These are phyloP conservation scores for Lachancea fermentati DNA, from an alignment of 805 yeast species.

Conservation along the genomic window DNA sequence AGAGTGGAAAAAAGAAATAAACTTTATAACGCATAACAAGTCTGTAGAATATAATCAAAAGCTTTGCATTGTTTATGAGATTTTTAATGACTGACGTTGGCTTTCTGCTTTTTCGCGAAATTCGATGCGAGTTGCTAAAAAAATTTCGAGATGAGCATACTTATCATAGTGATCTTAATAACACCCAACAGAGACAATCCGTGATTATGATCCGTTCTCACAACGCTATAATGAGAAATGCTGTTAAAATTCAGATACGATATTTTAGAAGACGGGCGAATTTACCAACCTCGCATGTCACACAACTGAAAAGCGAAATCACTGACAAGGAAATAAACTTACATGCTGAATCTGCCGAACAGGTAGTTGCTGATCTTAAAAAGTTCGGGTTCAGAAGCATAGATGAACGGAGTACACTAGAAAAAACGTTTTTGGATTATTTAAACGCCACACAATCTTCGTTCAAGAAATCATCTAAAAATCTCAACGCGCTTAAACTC, in stretches of 20 bases:
- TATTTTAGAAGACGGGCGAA: conserved; percentile 12
- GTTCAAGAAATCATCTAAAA: conserved; percentile 20
- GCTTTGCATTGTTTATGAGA: background rate
- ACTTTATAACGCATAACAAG: background rate
- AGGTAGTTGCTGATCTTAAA: conserved; percentile 10
- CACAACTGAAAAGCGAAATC: conserved; percentile 7
- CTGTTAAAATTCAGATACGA: conserved; percentile 6
- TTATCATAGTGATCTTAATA: background rate
- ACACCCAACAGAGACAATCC: background rate
- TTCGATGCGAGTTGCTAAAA: background rate
- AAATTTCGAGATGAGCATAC: background rate
- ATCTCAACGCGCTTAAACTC: conserved; percentile 14
- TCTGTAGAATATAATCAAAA: background rate
- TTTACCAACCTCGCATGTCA: conserved; percentile 10
- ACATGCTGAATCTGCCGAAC: conserved; percentile 9
- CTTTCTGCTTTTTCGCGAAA: too few relatives aligned
- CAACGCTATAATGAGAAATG: background rate
- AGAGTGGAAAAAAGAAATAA: conserved; percentile 29
- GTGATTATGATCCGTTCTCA: background rate
- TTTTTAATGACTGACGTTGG: too few relatives aligned
- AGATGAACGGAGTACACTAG: conserved; percentile 9
- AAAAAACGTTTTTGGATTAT: conserved; percentile 21
- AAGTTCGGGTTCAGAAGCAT: conserved; percentile 15
- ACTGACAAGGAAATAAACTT: conserved; percentile 4
- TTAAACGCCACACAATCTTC: conserved; percentile 20